A percentile compares a stretch with the other conserved stretches of the same genome.
phyloP scores from a whole-genome alignment of 345 rosid species.

The Citrus sp. region DNA sequence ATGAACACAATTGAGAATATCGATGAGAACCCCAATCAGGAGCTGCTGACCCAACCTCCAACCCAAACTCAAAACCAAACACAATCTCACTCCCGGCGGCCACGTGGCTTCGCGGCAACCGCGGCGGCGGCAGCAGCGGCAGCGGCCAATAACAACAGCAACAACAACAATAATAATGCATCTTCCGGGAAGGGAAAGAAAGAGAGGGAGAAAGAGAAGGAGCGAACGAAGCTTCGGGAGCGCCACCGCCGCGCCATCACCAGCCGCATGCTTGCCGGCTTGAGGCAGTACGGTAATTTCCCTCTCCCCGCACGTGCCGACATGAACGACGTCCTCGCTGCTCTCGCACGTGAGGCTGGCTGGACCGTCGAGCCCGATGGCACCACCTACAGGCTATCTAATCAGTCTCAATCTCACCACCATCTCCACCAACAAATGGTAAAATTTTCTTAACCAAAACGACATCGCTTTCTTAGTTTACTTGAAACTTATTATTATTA shows the following conservation, averaged over 20 bases:
- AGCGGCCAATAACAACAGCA: no score
- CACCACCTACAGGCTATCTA: constrained; percentile 68
- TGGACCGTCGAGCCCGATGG: constrained; percentile 97
- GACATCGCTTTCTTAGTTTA: background rate
- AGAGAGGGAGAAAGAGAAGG: constrained; percentile 94
- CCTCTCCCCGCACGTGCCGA: constrained; percentile 98
- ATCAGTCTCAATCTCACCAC: constrained; percentile 26
- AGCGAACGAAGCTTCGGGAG: constrained; percentile 93
- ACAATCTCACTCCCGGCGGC: constrained; percentile 51
- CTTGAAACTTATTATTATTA: no score
- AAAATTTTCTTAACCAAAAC: no score
- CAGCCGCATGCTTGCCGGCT: constrained; percentile 91
- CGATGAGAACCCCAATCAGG: constrained; percentile 11
- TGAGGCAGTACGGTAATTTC: constrained; percentile 90
- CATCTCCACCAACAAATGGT: background rate
- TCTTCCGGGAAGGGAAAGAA: constrained; percentile 61
- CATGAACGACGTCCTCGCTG: constrained; percentile 98
- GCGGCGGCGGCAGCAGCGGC: constrained; percentile 31
- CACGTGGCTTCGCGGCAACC: constrained; percentile 79
- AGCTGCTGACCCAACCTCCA: constrained; percentile 7
- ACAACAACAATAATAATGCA: constrained; percentile 10
- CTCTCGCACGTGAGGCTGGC: constrained; percentile 95
- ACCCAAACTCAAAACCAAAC: constrained; percentile 16
- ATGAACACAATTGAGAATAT: constrained; percentile 9
- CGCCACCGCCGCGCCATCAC: constrained; percentile 97